phyloP scores from a whole-genome alignment of 495 filamentous ascomycete genomes.

The Annulohypoxylon stygium region DNA sequence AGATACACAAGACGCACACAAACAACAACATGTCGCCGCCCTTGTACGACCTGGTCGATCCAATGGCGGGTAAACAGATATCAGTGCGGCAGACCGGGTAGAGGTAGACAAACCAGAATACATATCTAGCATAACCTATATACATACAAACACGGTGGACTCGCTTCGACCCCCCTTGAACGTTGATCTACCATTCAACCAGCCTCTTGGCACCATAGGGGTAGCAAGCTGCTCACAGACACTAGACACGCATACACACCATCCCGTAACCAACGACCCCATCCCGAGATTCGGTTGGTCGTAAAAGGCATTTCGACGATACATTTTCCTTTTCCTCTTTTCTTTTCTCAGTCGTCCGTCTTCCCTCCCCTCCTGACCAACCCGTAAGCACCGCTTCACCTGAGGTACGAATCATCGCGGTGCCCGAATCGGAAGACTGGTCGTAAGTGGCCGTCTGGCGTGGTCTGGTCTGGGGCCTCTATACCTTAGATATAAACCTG shows the following conservation, averaged over 20 bases:
- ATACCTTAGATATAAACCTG: constrained; percentile 32
- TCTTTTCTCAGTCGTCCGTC: constrained; percentile 2
- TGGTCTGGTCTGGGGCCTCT: neutral
- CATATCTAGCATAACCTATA: constrained; percentile 12
- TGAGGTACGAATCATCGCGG: constrained; percentile 4
- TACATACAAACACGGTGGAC: constrained; percentile 21
- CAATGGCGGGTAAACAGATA: constrained; percentile 45
- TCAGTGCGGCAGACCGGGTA: constrained; percentile 27
- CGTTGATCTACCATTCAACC: constrained; percentile 38
- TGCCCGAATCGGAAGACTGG: constrained; percentile 35
- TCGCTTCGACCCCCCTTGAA: constrained; percentile 12
- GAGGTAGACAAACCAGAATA: constrained; percentile 18
- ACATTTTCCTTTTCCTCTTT: constrained; percentile 8
- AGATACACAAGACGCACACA: neutral
- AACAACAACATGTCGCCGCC: constrained; percentile 26
- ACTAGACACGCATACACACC: constrained; percentile 21
- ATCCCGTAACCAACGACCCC: constrained; percentile 14
- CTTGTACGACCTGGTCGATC: constrained; percentile 35
- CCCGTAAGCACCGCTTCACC: neutral
- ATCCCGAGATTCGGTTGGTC: constrained; percentile 40
- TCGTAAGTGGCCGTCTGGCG: neutral
- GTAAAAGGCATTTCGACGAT: constrained; percentile 2
- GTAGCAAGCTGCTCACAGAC: constrained; percentile 17
- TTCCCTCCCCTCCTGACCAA: constrained; percentile 5
- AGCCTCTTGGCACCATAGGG: constrained; percentile 39